Percentiles rank a stretch among this genome's conserved stretches.
Conservation (phyloP, 1,284 basidiomycete genomes). For the Puccinia triticina region DNA sequence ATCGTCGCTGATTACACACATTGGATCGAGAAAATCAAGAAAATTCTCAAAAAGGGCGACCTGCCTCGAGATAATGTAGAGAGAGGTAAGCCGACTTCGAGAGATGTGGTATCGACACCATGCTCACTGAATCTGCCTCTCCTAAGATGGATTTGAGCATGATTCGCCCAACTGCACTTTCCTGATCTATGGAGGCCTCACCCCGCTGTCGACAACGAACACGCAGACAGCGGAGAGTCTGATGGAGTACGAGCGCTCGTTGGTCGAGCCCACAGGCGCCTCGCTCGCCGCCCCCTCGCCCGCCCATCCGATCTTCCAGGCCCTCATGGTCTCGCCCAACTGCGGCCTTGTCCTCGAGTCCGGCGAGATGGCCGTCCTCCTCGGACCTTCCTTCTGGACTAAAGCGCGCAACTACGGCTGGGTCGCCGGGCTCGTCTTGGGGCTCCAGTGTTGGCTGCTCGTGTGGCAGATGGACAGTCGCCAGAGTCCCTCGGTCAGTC, state of each 20-base stretch:
- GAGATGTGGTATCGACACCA: too few relatives aligned
- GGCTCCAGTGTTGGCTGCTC: slow-evolving; percentile 55
- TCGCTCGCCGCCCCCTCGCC: slow-evolving; percentile 52
- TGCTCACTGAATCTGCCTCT: too few relatives aligned
- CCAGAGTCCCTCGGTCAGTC: slow-evolving; percentile 55
- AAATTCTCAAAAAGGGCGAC: slow-evolving; percentile 42
- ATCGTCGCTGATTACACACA: slow-evolving; percentile 9
- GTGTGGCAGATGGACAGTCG: slow-evolving; percentile 60
- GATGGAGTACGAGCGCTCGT: slow-evolving; percentile 57
- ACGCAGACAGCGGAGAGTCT: slow-evolving; percentile 52
- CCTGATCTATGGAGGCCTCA: slow-evolving; percentile 58
- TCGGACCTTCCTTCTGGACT: slow-evolving; percentile 56
- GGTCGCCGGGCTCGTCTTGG: slow-evolving; percentile 55
- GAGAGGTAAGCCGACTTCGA: neutral
- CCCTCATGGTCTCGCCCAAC: slow-evolving; percentile 57
- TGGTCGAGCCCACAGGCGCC: slow-evolving; percentile 56
- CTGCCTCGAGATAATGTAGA: slow-evolving; percentile 22
- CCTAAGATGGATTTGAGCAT: slow-evolving; percentile 22
- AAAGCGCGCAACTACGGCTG: slow-evolving; percentile 56
- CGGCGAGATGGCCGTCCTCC: slow-evolving; percentile 52
- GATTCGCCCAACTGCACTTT: slow-evolving; percentile 56
- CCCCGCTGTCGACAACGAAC: slow-evolving; percentile 54
- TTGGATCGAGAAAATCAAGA: neutral
- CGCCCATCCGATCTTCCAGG: slow-evolving; percentile 54
- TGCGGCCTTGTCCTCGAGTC: slow-evolving; percentile 58